A percentile compares a stretch with the other conserved stretches of the same genome.
Conservation (phyloP, 2,329 filamentous ascomycete species). For the Cordyceps cateniannulata region DNA sequence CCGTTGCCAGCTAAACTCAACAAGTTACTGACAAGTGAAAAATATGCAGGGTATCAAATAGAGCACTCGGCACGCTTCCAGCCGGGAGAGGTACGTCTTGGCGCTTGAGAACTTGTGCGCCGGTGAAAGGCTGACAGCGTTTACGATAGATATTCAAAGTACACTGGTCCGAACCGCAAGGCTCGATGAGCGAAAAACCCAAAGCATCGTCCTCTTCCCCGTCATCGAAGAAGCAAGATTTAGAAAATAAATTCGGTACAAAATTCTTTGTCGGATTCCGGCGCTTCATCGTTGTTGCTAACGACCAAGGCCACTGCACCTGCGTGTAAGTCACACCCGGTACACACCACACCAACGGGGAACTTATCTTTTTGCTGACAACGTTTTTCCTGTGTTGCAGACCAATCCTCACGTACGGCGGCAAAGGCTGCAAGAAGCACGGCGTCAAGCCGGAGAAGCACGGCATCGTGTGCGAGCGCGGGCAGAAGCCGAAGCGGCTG, state of each 20-base stretch:
- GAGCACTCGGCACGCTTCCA: slow-evolving; percentile 32
- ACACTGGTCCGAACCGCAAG: slow-evolving; percentile 47
- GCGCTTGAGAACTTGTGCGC: background rate
- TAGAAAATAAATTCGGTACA: slow-evolving; percentile 28
- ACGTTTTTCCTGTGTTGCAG: no score
- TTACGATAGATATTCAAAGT: slow-evolving; percentile 47
- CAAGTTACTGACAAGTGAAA: background rate
- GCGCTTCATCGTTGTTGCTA: slow-evolving; percentile 48
- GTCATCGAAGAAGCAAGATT: slow-evolving; percentile 28
- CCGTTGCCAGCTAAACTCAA: no score
- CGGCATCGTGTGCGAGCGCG: slow-evolving; percentile 42
- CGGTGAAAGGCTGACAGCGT: background rate
- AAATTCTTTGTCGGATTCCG: slow-evolving; percentile 44
- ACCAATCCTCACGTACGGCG: slow-evolving; percentile 50
- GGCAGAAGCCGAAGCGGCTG: slow-evolving; percentile 26
- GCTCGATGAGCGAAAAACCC: slow-evolving; percentile 26
- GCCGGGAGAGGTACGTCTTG: slow-evolving; percentile 32
- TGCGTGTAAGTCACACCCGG: slow-evolving; percentile 43
- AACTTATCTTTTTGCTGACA: no score
- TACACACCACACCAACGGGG: background rate
- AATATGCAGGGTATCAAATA: slow-evolving; percentile 32
- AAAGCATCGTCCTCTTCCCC: slow-evolving; percentile 15
- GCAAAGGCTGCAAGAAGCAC: slow-evolving; percentile 44
- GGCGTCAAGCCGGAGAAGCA: slow-evolving; percentile 47
- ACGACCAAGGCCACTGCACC: slow-evolving; percentile 45